These are phyloP conservation scores for Fragilariopsis cylindrus DNA, from an alignment of 108 stramenopile genomes.

Conservation along the genomic window DNA sequence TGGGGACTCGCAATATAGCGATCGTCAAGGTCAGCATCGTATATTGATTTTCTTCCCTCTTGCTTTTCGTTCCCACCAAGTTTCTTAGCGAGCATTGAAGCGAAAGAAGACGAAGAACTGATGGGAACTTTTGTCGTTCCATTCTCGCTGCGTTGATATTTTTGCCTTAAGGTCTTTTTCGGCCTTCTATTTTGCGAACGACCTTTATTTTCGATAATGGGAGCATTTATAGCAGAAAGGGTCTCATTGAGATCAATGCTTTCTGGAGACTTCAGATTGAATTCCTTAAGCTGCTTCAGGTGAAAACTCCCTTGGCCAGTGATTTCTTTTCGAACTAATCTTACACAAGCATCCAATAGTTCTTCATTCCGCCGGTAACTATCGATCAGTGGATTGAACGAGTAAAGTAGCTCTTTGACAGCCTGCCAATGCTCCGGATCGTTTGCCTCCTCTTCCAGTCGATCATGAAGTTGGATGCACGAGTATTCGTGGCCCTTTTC, in stretches of 20 bases:
- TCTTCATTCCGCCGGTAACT: constrained; percentile 38
- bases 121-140: neutral
- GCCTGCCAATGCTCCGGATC: constrained; percentile 40
- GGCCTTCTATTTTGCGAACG: constrained; percentile 3
- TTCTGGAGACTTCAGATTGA: neutral
- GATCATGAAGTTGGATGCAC: constrained; percentile 49
- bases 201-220: constrained; percentile 25
- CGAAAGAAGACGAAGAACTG: constrained; percentile 7
- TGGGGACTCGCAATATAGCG: constrained; percentile 39
- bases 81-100: constrained; percentile 15
- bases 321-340: constrained; percentile 42
- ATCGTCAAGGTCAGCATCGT: constrained; percentile 38
- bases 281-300: constrained; percentile 17
- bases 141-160: neutral
- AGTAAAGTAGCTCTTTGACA: constrained; percentile 45
- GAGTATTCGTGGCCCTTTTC: constrained; percentile 31
- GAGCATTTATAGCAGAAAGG: constrained; percentile 28
- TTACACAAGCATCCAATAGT: constrained; percentile 41
- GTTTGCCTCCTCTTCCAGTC: constrained; percentile 30
- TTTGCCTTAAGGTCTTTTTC: constrained; percentile 10
- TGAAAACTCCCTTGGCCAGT: constrained; percentile 36
- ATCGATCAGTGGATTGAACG: constrained; percentile 37
- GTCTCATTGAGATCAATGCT: constrained; percentile 34
- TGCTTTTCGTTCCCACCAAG: constrained; percentile 12
- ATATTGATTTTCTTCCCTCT: constrained; percentile 35